A percentile compares a stretch with the other conserved stretches of the same genome.
Conservation (phyloP, 2,329 filamentous ascomycete species). For the Ophiostoma tasmaniense region DNA sequence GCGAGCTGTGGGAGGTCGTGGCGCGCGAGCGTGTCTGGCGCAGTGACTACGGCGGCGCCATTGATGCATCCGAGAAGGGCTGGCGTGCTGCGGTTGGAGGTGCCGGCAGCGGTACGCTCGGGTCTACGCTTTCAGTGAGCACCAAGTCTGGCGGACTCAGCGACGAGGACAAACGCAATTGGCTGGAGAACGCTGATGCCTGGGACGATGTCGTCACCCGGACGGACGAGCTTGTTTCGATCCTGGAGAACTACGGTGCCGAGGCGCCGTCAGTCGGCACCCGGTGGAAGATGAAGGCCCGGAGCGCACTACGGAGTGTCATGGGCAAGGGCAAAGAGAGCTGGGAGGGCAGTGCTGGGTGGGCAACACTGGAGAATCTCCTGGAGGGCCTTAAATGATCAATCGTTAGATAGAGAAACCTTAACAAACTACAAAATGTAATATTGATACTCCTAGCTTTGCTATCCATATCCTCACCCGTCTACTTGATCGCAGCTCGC, state of each 20-base stretch:
- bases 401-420: neutral
- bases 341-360: slow-evolving; percentile 72
- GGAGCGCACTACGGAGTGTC: slow-evolving; percentile 74
- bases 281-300: slow-evolving; percentile 82
- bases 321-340: slow-evolving; percentile 70
- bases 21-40: slow-evolving; percentile 66
- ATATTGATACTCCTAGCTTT: too few relatives aligned
- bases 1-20: slow-evolving; percentile 68
- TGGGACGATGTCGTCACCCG: slow-evolving; percentile 69
- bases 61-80: slow-evolving; percentile 80
- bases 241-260: slow-evolving; percentile 70
- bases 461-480: too few relatives aligned
- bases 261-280: slow-evolving; percentile 60
- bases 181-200: slow-evolving; percentile 50
- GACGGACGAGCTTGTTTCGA: slow-evolving; percentile 72
- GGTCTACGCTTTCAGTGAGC: slow-evolving; percentile 32
- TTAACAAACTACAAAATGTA: neutral
- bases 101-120: slow-evolving; percentile 27
- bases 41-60: slow-evolving; percentile 58
- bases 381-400: slow-evolving; percentile 41
- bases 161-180: slow-evolving; percentile 36
- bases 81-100: slow-evolving; percentile 62
- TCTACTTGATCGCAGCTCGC: too few relatives aligned
- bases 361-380: slow-evolving; percentile 50
- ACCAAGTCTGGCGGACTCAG: slow-evolving; percentile 17